phyloP scores from a whole-genome alignment of 1,139 yeast genomes.

The Debaryomyces udenii region DNA sequence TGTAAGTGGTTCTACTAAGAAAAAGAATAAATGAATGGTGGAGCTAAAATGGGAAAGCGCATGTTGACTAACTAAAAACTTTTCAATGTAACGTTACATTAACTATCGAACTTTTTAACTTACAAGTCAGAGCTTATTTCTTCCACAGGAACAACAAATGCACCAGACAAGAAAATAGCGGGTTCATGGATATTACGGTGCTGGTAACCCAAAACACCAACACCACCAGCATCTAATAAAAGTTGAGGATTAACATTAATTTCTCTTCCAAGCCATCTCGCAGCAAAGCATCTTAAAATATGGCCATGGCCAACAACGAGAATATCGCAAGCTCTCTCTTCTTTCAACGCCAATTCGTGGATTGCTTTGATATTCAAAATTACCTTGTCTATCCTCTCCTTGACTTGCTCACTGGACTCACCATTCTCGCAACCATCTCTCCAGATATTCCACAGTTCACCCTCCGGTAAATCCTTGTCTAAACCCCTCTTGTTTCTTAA shows the following conservation, averaged over 20 bases:
- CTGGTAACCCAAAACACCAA: conserved; percentile 88
- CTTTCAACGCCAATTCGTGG: conserved; percentile 62
- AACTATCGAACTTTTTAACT: not conserved
- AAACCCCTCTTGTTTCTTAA: conserved; percentile 66
- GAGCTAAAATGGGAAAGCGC: no score
- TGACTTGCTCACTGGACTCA: conserved; percentile 67
- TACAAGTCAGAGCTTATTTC: conserved; percentile 35
- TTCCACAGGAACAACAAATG: conserved; percentile 72
- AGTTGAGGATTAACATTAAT: conserved; percentile 72
- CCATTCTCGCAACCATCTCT: conserved; percentile 92
- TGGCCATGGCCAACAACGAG: conserved; percentile 92
- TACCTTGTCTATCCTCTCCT: conserved; percentile 67
- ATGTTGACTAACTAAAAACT: no score
- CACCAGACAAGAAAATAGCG: conserved; percentile 78
- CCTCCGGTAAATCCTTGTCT: conserved; percentile 31
- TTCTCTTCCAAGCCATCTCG: conserved; percentile 75
- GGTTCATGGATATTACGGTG: conserved; percentile 86
- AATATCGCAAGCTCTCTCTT: conserved; percentile 65
- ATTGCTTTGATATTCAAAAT: conserved; percentile 63
- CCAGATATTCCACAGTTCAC: conserved; percentile 88
- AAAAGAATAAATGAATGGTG: conserved; percentile 1
- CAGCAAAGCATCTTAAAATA: conserved; percentile 83
- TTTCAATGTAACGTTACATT: conserved; percentile 11
- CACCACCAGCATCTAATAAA: conserved; percentile 92
- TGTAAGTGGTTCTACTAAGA: not conserved